phyloP scores from a whole-genome alignment of 116 monocot species.

The Trichopus zeylanicus region DNA sequence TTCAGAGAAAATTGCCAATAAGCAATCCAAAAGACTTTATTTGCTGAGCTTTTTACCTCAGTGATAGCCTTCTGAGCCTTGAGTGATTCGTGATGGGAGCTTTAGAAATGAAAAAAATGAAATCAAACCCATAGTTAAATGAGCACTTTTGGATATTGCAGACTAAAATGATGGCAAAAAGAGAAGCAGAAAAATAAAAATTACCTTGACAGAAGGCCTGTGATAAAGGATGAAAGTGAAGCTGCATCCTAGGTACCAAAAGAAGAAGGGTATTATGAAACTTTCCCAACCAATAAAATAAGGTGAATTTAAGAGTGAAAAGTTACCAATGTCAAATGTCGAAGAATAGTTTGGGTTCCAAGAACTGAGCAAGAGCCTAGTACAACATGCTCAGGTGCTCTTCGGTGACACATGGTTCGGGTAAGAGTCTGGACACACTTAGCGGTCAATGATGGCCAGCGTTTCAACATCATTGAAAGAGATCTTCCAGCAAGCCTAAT shows the following conservation, averaged over 20 bases:
- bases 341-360: slow-evolving; percentile 53
- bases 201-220: slow-evolving; percentile 89
- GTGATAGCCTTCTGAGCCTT: slow-evolving; percentile 95
- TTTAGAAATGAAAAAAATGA: slow-evolving; percentile 33
- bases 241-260: slow-evolving; percentile 50
- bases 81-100: slow-evolving; percentile 94
- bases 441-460: slow-evolving; percentile 71
- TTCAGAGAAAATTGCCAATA: background rate
- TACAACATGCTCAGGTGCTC: slow-evolving; percentile 71
- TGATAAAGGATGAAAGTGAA: slow-evolving; percentile 73
- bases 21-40: background rate
- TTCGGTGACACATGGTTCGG: slow-evolving; percentile 54
- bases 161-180: background rate
- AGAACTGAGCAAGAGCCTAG: slow-evolving; percentile 83
- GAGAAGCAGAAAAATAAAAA: background rate
- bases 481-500: slow-evolving; percentile 64
- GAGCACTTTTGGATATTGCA: background rate
- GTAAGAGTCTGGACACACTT: slow-evolving; percentile 53
- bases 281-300: background rate
- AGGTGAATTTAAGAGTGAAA: background rate
- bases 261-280: slow-evolving; percentile 6
- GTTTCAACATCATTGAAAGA: slow-evolving; percentile 68
- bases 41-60: slow-evolving; percentile 50
- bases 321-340: slow-evolving; percentile 74
- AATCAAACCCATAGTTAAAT: slow-evolving; percentile 9